phyloP scores from a whole-genome alignment of 768 basidiomycete genomes.

The Termitomyces sp. region DNA sequence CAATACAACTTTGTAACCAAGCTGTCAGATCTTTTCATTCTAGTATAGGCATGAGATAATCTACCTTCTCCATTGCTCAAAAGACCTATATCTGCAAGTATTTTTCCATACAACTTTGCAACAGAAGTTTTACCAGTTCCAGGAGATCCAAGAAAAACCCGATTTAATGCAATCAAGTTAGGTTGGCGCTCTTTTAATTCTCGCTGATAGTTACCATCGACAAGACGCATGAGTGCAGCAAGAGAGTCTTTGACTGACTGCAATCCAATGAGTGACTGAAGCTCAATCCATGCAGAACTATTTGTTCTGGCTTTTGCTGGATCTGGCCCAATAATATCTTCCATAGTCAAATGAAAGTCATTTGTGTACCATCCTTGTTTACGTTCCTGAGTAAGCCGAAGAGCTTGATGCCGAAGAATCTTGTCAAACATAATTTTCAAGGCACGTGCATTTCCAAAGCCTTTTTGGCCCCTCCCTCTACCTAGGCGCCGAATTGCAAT shows the following conservation, averaged over 20 bases:
- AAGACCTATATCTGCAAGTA: neutral
- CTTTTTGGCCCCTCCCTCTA: neutral
- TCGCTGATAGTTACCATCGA: neutral
- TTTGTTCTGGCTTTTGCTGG: neutral
- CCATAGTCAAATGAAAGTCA: neutral
- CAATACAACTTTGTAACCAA: neutral
- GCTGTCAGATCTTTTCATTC: neutral
- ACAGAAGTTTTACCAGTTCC: constrained; percentile 12
- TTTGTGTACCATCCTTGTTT: neutral
- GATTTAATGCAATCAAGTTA: neutral
- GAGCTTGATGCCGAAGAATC: neutral
- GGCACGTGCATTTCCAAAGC: neutral
- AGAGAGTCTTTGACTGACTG: constrained; percentile 46
- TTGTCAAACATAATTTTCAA: neutral
- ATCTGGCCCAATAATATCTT: neutral
- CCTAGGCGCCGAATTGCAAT: neutral
- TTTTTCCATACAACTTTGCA: neutral
- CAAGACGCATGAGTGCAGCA: constrained; percentile 25
- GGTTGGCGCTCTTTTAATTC: neutral
- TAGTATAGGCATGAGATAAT: neutral
- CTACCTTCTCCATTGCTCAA: neutral
- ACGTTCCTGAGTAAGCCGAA: neutral
- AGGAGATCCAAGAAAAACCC: neutral
- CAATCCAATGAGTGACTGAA: neutral
- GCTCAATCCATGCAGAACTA: neutral